Evolutionary conservation across 306 rosid genomes (phyloP).

Genomic region (Mimosa pudica): DNA sequence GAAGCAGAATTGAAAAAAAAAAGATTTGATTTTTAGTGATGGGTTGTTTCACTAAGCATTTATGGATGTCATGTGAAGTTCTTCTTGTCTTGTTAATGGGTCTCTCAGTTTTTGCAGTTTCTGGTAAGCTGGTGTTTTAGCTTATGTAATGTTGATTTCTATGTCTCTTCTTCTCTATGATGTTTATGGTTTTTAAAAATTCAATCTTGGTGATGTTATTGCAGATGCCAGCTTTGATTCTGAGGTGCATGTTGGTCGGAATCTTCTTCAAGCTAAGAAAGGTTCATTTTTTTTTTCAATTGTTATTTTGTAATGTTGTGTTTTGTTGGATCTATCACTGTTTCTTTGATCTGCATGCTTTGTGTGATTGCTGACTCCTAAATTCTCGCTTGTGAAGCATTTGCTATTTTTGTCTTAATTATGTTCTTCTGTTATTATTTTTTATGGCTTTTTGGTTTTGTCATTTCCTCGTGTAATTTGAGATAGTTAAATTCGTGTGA

Average conservation of each 20-base stretch:
- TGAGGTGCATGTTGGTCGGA: constrained; percentile 54
- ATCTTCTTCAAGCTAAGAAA: constrained; percentile 84
- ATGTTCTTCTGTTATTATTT: background rate
- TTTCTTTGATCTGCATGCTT: constrained; percentile 7
- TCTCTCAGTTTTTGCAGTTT: constrained; percentile 50
- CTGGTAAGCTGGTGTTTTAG: constrained; percentile 42
- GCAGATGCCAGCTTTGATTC: constrained; percentile 61
- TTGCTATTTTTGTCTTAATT: background rate
- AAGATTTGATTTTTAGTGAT: background rate
- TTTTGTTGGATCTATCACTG: constrained; percentile 29
- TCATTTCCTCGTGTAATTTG: constrained; percentile 4
- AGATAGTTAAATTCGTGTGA: constrained; percentile 18
- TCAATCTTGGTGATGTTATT: constrained; percentile 12
- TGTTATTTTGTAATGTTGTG: background rate
- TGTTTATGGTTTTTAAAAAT: background rate
- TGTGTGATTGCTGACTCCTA: background rate
- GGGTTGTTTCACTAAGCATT: constrained; percentile 47
- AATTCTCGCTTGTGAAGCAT: background rate
- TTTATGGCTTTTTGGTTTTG: background rate
- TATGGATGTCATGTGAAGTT: constrained; percentile 39
- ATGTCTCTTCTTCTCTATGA: background rate
- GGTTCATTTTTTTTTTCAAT: constrained; percentile 41
- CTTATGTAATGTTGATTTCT: background rate
- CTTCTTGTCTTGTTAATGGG: constrained; percentile 45
- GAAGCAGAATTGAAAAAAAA: background rate